These are phyloP conservation scores for Bretziella fagacearum DNA, from an alignment of 2,329 filamentous ascomycete genomes.

Conservation along the genomic window DNA sequence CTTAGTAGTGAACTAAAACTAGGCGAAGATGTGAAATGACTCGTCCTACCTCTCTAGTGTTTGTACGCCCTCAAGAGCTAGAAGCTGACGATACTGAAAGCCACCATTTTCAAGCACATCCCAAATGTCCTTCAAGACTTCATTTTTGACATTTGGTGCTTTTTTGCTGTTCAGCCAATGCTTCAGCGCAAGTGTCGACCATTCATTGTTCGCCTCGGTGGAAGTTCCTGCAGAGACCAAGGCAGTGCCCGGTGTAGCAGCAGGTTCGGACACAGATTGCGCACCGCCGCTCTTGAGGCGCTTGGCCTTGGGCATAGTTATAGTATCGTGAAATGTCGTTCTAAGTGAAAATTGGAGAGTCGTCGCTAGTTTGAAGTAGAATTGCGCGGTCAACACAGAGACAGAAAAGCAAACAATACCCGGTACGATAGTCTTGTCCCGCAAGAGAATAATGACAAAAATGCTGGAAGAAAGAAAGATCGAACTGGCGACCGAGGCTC, in stretches of 20 bases:
- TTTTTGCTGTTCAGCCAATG: constrained; percentile 62
- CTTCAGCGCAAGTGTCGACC: constrained; percentile 62
- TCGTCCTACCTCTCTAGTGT: constrained; percentile 56
- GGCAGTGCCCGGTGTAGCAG: constrained; percentile 22
- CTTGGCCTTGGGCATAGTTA: constrained; percentile 40
- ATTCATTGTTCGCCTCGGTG: constrained; percentile 48
- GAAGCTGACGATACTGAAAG: constrained; percentile 60
- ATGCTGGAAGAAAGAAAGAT: background rate
- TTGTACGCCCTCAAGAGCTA: constrained; percentile 79
- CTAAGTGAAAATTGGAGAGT: background rate
- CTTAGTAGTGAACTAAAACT: constrained; percentile 17
- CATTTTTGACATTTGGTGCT: constrained; percentile 61
- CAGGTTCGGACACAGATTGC: constrained; percentile 5
- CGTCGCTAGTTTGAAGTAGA: no score
- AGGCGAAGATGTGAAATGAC: background rate
- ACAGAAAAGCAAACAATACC: background rate
- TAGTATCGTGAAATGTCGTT: background rate
- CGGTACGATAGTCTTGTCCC: background rate
- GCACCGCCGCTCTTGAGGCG: constrained; percentile 34
- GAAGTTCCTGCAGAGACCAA: constrained; percentile 19
- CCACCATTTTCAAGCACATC: constrained; percentile 66
- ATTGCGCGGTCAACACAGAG: background rate
- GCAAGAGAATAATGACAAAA: background rate
- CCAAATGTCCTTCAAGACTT: constrained; percentile 83
- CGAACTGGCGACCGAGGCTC: background rate